phyloP scores from a whole-genome alignment of 305 asterid species.

The Fraxinus velutina region DNA sequence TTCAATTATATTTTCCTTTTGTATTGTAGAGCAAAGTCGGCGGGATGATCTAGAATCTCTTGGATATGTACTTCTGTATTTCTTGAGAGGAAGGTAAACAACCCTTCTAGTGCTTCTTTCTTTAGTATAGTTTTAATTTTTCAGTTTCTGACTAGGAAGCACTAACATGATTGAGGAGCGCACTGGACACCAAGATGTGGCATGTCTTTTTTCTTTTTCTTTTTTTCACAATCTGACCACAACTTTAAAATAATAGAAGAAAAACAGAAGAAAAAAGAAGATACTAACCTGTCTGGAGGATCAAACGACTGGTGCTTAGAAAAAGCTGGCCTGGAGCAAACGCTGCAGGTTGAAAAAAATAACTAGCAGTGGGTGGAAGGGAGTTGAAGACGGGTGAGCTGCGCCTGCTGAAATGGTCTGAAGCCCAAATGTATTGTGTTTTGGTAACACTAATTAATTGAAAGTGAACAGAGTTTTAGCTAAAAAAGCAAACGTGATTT shows the following conservation, averaged over 20 bases:
- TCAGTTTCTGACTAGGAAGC: neutral
- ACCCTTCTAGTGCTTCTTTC: slow-evolving; percentile 4
- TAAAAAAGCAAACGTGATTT: neutral
- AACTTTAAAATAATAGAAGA: neutral
- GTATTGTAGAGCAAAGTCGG: slow-evolving; percentile 82
- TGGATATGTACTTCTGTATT: slow-evolving; percentile 89
- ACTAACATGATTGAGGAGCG: neutral
- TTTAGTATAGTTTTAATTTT: neutral
- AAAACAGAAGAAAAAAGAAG: neutral
- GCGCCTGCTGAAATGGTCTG: neutral
- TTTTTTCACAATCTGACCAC: neutral
- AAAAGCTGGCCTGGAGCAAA: neutral
- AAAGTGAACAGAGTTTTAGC: neutral
- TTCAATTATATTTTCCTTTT: slow-evolving; percentile 13
- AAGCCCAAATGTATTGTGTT: neutral
- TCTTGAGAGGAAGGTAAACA: slow-evolving; percentile 85
- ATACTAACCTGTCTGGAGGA: neutral
- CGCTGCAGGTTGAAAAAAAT: neutral
- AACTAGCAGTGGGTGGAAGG: neutral
- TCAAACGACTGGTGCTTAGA: neutral
- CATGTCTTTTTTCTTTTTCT: neutral
- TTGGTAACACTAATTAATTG: neutral
- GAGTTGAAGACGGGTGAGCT: neutral
- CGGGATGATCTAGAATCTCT: slow-evolving; percentile 91
- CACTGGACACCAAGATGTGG: neutral